Base-by-base conservation (phyloP, 768 basidiomycete genomes). In the Clavaria fumosa region DNA sequence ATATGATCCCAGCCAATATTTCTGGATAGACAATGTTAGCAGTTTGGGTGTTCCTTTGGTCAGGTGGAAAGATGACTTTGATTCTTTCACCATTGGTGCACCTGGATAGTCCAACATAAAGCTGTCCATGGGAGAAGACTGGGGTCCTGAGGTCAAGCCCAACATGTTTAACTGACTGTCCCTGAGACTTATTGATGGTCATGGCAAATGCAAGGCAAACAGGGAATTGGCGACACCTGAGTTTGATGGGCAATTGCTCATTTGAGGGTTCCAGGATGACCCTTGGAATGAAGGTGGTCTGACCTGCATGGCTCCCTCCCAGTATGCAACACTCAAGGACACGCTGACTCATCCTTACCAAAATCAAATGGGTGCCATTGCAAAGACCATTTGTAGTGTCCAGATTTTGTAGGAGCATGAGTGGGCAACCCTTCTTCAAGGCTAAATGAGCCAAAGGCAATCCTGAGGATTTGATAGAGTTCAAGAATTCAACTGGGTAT, bases 191-290 rank as follows among this genome's bases (percentile, higher is more conserved):
- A 48, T 62, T 60, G 43, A 61, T 57, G 0, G 58, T 53, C 54
- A 62, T 57, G 1, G 54, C 54, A 53, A 56, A 62, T 1, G 53
- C 58, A 41, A 61, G 48, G 4, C 47, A 45, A 19, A 62, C 42
- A 30, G 61, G 67, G 40, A 66, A 67, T 48, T 69, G 66, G 0
- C 45, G 47, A 0, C 56, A 53, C n/a, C 28, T 39, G 22, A 66
- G 45, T 7, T 40, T 36, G 40, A 65, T 56, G 3, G 56, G 33
- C 17, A 54, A 17, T 12, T 34, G 26, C 12, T 38, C 26, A 12
- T 9, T 2, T 23, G 54, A 47, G 14, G 54, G 47, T 11, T 28
- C 42, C 0, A 63, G 40, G 0, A 49, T 45, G 7, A 66, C 59
- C 1, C 59, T 39, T 9, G 64, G 63, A 36, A 66, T 64, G 30